Evolutionary conservation across 1,284 basidiomycete genomes (phyloP).

Genomic region (Fomitopsis pinicola): DNA sequence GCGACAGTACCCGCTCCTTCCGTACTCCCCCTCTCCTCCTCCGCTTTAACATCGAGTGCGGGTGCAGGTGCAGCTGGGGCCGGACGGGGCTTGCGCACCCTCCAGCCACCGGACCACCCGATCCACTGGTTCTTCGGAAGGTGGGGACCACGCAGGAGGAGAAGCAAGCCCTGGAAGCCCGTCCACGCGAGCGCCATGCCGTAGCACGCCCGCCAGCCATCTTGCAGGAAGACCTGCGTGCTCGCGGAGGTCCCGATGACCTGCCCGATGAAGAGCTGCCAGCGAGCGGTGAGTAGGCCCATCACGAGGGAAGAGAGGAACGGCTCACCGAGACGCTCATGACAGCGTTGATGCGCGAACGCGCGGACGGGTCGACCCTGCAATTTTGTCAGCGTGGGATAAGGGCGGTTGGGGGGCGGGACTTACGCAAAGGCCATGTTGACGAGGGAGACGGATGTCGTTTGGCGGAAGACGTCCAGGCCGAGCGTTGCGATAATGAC

Average conservation of each 20-base stretch:
- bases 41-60: not conserved
- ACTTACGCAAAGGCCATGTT: slow-evolving; percentile 34
- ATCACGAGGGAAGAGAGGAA: slow-evolving; percentile 5
- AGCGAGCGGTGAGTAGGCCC: not conserved
- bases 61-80: not conserved
- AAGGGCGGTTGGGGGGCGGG: not conserved
- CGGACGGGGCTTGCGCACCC: slow-evolving; percentile 18
- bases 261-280: slow-evolving; percentile 39
- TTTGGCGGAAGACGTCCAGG: slow-evolving; percentile 45
- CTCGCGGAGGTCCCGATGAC: slow-evolving; percentile 51
- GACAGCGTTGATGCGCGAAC: slow-evolving; percentile 49
- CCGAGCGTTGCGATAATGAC: slow-evolving; percentile 41
- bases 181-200: slow-evolving; percentile 43
- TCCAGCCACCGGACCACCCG: slow-evolving; percentile 32
- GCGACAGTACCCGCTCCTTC: not conserved
- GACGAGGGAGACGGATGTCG: slow-evolving; percentile 37
- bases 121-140: slow-evolving; percentile 33
- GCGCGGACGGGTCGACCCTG: slow-evolving; percentile 29
- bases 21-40: not conserved
- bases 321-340: slow-evolving; percentile 38
- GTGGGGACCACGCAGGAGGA: slow-evolving; percentile 43
- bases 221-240: slow-evolving; percentile 42
- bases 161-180: slow-evolving; percentile 33
- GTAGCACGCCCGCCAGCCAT: slow-evolving; percentile 50
- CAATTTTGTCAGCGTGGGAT: not conserved